Evolutionary conservation across 1,284 basidiomycete species (phyloP), one percentile per base, ranked within the genome.

Genomic region (Ceraceosorus guamensis): DNA sequence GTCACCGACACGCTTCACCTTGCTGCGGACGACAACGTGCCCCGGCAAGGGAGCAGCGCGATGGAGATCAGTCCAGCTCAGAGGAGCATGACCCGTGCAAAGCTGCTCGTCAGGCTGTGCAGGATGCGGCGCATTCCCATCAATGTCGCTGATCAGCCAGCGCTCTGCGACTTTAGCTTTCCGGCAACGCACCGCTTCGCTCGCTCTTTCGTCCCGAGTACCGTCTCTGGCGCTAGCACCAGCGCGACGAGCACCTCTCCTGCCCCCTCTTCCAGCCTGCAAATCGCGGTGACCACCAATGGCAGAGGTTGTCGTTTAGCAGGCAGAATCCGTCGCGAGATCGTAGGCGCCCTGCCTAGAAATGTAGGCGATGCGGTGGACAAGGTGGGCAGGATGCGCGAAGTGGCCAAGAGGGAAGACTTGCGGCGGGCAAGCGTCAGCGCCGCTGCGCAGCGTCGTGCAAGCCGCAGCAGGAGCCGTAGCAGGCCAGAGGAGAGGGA

Each of bases 271-370:
- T 69, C 82, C 5, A 84, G 87, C 2, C 79, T 96, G 0, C 91
- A 96, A 71, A 78, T 98, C 10, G 89, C 87, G 0, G 83, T 97
- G 0, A 89, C 90, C 0, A 92, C 92, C 1, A 96, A 95, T 66
- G 90, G 91, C 0, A 83, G 87, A 59, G 93, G 92, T 1, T 97
- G 93, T 71, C 80, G 93, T 11, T 80, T 98, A 3, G 87, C 87
- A 0, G 83, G 85, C 1, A 81, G 92, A 8, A 79, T 98, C 41
- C 83, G 85, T 46, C 80, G 93, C 31, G 90, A 96, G 44, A 84
- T 96, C 49, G 85, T 93, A 2, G 80, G 85, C 0, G 81, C 82
- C 37, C 78, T 98, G 2, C 85, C 90, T 0, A 81, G 80, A 54
- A 84, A 87, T 14, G 82, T 88, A 0, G 92, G 91, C 0, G 78